phyloP scores from a whole-genome alignment of 2,329 filamentous ascomycete genomes.

The Conoideocrella luteorostrata region DNA sequence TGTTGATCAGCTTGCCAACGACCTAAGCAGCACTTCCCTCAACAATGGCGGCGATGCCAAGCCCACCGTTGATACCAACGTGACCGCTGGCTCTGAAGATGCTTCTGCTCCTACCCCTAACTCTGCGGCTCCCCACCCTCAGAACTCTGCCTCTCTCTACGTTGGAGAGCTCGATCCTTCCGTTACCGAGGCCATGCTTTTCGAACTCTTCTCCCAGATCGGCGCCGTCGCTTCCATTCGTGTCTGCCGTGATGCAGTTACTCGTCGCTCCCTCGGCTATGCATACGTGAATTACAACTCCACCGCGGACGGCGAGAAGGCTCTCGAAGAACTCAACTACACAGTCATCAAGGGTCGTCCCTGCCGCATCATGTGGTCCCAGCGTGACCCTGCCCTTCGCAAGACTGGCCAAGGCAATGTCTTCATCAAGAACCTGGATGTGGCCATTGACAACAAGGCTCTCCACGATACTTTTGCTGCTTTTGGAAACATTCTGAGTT shows the following conservation, averaged over 20 bases:
- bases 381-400: constrained; percentile 96
- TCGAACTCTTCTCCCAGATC: constrained; percentile 99
- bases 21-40: constrained; percentile 66
- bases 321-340: constrained; percentile 98
- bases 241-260: constrained; percentile 98
- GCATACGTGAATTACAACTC: constrained; percentile 99
- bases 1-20: constrained; percentile 75
- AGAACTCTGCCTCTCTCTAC: constrained; percentile 96
- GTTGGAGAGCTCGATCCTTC: constrained; percentile 97
- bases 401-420: constrained; percentile 99
- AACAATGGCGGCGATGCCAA: constrained; percentile 61
- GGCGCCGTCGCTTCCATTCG: constrained; percentile 98
- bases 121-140: constrained; percentile 70
- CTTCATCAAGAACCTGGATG: constrained; percentile 99
- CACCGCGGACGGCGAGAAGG: constrained; percentile 92
- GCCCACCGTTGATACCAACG: constrained; percentile 69
- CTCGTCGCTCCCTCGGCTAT: constrained; percentile 95
- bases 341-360: constrained; percentile 97
- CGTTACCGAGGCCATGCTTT: constrained; percentile 99
- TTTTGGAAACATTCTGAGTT: constrained; percentile 98
- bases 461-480: constrained; percentile 98
- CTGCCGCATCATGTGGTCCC: constrained; percentile 99
- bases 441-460: constrained; percentile 99
- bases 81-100: constrained; percentile 47
- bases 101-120: constrained; percentile 63